phyloP scores from a whole-genome alignment of 2,329 filamentous ascomycete genomes.

The Penicillium sp. region DNA sequence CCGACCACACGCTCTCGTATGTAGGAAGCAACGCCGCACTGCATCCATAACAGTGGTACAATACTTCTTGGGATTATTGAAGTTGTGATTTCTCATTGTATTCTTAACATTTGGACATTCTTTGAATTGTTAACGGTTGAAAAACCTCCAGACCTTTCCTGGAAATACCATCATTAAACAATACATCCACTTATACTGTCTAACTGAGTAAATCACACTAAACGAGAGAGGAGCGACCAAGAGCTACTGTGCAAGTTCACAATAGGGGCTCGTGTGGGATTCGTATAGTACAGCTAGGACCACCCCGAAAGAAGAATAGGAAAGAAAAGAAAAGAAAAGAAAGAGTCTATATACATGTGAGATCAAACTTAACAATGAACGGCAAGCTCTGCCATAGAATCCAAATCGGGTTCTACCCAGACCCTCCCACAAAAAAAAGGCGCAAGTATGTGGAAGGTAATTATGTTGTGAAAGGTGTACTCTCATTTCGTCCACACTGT shows the following conservation, averaged over 20 bases:
- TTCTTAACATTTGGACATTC: background rate
- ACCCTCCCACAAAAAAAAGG: background rate
- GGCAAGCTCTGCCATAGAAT: background rate
- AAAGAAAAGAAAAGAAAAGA: background rate
- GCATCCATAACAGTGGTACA: background rate
- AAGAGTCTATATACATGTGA: background rate
- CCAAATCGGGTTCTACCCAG: background rate
- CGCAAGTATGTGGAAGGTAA: background rate
- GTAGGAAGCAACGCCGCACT: background rate
- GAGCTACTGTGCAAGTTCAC: background rate
- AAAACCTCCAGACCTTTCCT: background rate
- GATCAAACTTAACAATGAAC: background rate
- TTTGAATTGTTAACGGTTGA: background rate
- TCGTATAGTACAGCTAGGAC: background rate
- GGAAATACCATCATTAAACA: background rate
- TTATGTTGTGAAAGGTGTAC: background rate
- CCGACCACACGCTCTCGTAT: background rate
- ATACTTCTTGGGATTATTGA: background rate
- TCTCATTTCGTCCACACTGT: background rate
- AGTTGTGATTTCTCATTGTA: background rate
- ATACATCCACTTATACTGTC: background rate
- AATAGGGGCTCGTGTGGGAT: background rate
- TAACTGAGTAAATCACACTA: background rate
- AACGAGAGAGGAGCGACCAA: background rate
- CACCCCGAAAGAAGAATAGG: background rate